Conservation (phyloP, 2,329 filamentous ascomycete genomes). For the Fusarium longipes region DNA sequence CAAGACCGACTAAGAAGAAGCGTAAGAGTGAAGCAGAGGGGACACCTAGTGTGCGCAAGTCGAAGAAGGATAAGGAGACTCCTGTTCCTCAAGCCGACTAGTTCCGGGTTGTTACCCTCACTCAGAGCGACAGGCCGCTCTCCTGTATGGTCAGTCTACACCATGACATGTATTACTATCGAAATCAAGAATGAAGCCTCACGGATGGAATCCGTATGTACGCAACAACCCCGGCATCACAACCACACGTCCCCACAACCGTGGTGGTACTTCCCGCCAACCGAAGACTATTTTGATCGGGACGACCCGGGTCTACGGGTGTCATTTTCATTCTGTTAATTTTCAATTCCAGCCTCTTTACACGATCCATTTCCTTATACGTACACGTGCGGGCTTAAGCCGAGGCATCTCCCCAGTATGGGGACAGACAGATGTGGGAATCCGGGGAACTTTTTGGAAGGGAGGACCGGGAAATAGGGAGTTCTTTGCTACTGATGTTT, state of each 20-base stretch:
- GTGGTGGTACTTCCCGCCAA: slow-evolving; percentile 41
- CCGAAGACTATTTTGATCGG: slow-evolving; percentile 41
- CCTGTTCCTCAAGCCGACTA: slow-evolving; percentile 49
- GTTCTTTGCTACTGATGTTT: slow-evolving; percentile 18
- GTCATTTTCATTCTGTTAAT: slow-evolving; percentile 4
- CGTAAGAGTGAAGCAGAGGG: slow-evolving; percentile 64
- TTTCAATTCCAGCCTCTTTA: neutral
- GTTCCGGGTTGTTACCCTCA: neutral
- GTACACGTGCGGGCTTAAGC: slow-evolving; percentile 33
- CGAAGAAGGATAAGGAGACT: slow-evolving; percentile 51
- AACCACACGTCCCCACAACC: slow-evolving; percentile 24
- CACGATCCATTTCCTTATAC: slow-evolving; percentile 13
- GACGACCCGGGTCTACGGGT: slow-evolving; percentile 40
- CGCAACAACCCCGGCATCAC: slow-evolving; percentile 15
- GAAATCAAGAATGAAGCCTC: slow-evolving; percentile 16
- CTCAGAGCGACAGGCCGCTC: slow-evolving; percentile 11
- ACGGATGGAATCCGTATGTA: slow-evolving; percentile 29
- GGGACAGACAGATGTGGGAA: neutral
- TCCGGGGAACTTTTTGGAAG: slow-evolving; percentile 6
- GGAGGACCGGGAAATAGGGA: slow-evolving; percentile 15
- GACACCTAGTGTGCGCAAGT: slow-evolving; percentile 51
- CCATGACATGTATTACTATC: slow-evolving; percentile 29
- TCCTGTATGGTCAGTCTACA: neutral
- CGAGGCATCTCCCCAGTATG: slow-evolving; percentile 33
- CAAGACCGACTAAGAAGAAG: slow-evolving; percentile 67